Evolutionary conservation across 768 basidiomycete species (phyloP), one percentile per base, ranked within the genome.

Genomic region (Boletus rubescentipes): DNA sequence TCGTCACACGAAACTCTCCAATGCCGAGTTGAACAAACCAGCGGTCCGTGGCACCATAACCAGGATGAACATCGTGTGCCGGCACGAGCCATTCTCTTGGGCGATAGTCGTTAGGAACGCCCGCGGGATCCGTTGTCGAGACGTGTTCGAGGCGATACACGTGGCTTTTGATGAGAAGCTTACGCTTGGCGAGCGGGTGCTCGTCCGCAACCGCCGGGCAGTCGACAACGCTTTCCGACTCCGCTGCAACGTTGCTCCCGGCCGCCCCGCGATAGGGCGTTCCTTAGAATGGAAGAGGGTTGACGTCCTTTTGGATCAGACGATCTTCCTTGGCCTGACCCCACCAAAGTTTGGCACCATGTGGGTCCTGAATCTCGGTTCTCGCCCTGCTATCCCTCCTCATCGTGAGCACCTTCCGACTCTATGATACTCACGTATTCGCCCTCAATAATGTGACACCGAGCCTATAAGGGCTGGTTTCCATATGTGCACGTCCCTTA

Each of bases 81-180:
- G 66, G 26, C 54, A 43, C 55, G 16, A 65, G 62, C 35, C 73
- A 73, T 59, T 73, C 34, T 62, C 63, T 34, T 76, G 74, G 74
- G 70, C 67, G 6, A 69, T 83, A 35, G 58, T 75, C 49, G 75
- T 83, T 51, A 72, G 74, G 45, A 73, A 77, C 35, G 46, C 68
- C 20, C 66, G 65, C 39, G 78, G 79, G 12, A 72, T 86, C 51
- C 69, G 77, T 14, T 79, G 82, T 60, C 73, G 79, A 23, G 85
- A 87, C 48, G 76, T 88, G 36, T 84, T 86, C 61, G 67, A 77
- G 50, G 79, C 77, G 12, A 84, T 88, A 29, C 77, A 81, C 61
- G 74, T 78, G 39, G 68, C 74, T 6, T 82, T 78, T 55, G 66
- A 76, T 42, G 66, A 71, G 35, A 73, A 71, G 9, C 68, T 87